Evolutionary conservation across 192 early-diverging fungal species (phyloP).

Genomic region (Coemansia sp.): DNA sequence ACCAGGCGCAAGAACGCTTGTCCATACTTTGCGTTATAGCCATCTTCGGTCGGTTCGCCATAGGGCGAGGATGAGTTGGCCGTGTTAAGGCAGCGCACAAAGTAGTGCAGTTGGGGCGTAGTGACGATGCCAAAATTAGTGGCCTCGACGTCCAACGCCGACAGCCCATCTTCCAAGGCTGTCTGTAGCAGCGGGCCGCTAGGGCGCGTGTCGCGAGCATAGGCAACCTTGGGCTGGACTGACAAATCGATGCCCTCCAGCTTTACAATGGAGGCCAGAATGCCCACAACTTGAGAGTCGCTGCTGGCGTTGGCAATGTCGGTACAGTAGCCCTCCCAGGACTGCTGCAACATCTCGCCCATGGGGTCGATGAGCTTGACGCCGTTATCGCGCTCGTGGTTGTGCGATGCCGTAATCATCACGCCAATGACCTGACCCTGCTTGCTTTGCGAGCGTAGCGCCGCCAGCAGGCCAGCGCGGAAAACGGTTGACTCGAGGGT

Average conservation of each 20-base stretch:
- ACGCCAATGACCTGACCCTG: slow-evolving; percentile 84
- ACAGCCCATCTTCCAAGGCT: slow-evolving; percentile 79
- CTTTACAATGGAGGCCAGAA: slow-evolving; percentile 63
- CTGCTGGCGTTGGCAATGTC: slow-evolving; percentile 80
- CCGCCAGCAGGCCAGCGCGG: slow-evolving; percentile 86
- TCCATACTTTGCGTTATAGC: slow-evolving; percentile 90
- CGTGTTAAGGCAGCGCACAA: slow-evolving; percentile 87
- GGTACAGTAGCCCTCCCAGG: slow-evolving; percentile 93
- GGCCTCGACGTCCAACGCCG: slow-evolving; percentile 64
- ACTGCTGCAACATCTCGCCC: slow-evolving; percentile 97
- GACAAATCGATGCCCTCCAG: slow-evolving; percentile 70
- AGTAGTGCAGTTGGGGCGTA: slow-evolving; percentile 97
- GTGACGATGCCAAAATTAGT: slow-evolving; percentile 86
- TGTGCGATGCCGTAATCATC: slow-evolving; percentile 99
- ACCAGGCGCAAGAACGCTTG: slow-evolving; percentile 81
- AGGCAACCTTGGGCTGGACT: slow-evolving; percentile 69
- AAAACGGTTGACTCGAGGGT: slow-evolving; percentile 92
- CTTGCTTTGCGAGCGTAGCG: slow-evolving; percentile 86
- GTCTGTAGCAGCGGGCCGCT: slow-evolving; percentile 78
- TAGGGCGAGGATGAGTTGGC: slow-evolving; percentile 69
- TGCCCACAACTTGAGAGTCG: slow-evolving; percentile 60
- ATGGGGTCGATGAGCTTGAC: slow-evolving; percentile 97
- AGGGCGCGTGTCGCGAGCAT: slow-evolving; percentile 93
- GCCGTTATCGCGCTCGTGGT: slow-evolving; percentile 96
- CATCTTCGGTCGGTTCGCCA: slow-evolving; percentile 85